Conservation (phyloP, 2,329 filamentous ascomycete species). For the Pseudogymnoascus sp. region DNA sequence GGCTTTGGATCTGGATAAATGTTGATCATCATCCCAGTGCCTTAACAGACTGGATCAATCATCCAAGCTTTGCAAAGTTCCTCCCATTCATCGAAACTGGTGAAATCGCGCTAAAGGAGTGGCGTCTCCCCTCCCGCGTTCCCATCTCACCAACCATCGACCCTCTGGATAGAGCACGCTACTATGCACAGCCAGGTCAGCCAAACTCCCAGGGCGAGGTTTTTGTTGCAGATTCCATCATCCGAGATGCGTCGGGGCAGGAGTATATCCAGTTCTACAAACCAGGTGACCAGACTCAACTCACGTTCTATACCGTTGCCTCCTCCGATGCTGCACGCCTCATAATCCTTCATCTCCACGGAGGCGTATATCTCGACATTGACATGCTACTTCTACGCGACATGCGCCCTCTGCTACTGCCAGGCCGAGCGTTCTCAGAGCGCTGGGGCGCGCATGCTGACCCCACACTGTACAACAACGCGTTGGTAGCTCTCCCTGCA, state of each 20-base stretch:
- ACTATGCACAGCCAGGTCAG: not conserved
- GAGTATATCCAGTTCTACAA: not conserved
- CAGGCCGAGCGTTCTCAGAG: not conserved
- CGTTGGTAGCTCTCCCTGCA: not conserved
- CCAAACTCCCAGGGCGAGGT: not conserved
- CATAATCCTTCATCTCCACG: slow-evolving; percentile 2
- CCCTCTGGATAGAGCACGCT: not conserved
- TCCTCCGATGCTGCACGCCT: not conserved
- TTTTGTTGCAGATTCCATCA: not conserved
- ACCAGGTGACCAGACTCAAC: not conserved
- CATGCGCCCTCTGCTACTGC: not conserved
- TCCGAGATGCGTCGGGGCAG: not conserved
- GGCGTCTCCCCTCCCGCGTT: not conserved
- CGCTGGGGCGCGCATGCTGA: not conserved
- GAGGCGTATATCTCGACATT: not conserved
- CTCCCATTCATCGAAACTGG: slow-evolving; percentile 1
- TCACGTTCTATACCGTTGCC: not conserved
- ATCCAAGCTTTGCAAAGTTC: not conserved
- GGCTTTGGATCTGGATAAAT: slow-evolving; percentile 1
- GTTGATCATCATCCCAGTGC: not conserved
- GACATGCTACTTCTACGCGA: not conserved
- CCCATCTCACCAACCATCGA: not conserved
- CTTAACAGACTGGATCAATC: not conserved
- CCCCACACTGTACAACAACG: not conserved
- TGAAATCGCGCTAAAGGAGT: not conserved